phyloP scores from a whole-genome alignment of 2,329 filamentous ascomycete species.

The Fusarium sp. region DNA sequence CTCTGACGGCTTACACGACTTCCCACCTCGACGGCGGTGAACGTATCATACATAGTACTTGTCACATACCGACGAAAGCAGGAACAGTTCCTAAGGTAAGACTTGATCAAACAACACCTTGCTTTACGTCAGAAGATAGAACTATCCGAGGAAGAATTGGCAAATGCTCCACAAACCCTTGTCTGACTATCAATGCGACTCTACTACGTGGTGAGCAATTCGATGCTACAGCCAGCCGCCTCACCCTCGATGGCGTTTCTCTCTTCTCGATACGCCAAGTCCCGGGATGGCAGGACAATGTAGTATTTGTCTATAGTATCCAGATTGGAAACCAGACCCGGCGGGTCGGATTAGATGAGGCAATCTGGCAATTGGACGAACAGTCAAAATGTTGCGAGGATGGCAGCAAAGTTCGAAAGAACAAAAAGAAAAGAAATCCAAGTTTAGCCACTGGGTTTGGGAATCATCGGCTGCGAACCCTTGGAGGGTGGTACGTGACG shows the following conservation, averaged over 20 bases:
- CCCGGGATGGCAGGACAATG: background rate
- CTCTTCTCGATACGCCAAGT: background rate
- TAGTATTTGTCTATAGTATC: background rate
- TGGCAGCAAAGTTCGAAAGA: background rate
- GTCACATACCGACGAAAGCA: background rate
- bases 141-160: background rate
- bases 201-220: background rate
- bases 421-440: background rate
- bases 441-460: slow-evolving; percentile 20
- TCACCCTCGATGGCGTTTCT: background rate
- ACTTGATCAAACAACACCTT: background rate
- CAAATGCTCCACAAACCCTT: background rate
- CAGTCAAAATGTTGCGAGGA: background rate
- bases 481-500: slow-evolving; percentile 44
- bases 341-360: slow-evolving; percentile 19
- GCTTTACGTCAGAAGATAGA: slow-evolving; percentile 17
- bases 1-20: slow-evolving; percentile 12
- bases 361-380: slow-evolving; percentile 11
- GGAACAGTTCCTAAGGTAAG: background rate
- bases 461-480: slow-evolving; percentile 40
- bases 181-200: background rate
- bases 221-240: background rate
- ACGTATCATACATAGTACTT: slow-evolving; percentile 1
- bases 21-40: slow-evolving; percentile 40
- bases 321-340: slow-evolving; percentile 14